Percentiles rank a stretch among this genome's conserved stretches.
phyloP scores from a whole-genome alignment of 768 basidiomycete species.

The Kwoniella sp. region DNA sequence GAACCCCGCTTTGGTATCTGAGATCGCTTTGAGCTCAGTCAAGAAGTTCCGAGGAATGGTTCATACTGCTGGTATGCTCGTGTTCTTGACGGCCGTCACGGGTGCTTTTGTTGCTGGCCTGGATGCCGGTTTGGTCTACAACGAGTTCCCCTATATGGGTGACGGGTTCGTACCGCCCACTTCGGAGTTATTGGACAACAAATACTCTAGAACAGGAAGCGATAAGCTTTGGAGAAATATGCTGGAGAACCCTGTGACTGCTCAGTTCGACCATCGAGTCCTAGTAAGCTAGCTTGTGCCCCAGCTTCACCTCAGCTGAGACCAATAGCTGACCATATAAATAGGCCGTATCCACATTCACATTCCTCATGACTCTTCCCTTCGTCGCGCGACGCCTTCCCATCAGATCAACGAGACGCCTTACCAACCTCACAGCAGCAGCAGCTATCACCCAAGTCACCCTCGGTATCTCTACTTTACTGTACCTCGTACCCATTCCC shows the following conservation, averaged over 20 bases:
- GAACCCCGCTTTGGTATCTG: conserved; percentile 4
- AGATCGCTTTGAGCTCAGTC: conserved; percentile 58
- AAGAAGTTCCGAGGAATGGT: conserved; percentile 65
- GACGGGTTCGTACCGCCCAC: conserved; percentile 77
- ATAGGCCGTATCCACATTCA: conserved; percentile 83
- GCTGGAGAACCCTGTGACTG: conserved; percentile 95
- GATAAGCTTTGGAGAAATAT: conserved; percentile 96
- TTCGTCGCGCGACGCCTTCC: conserved; percentile 62
- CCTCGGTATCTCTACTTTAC: conserved; percentile 74
- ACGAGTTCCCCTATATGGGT: conserved; percentile 97
- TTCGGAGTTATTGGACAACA: conserved; percentile 75
- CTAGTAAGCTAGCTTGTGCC: conserved; percentile 65
- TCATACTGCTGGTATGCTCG: conserved; percentile 70
- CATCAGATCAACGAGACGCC: conserved; percentile 63
- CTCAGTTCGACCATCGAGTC: conserved; percentile 93
- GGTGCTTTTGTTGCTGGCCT: conserved; percentile 98
- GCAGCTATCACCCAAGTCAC: conserved; percentile 67
- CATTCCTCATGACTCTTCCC: conserved; percentile 67
- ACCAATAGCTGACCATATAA: conserved; percentile 19
- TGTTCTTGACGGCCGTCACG: conserved; percentile 88
- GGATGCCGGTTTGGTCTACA: conserved; percentile 95
- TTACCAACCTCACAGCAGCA: conserved; percentile 64
- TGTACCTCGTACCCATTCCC: conserved; percentile 90
- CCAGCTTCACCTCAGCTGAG: not conserved
- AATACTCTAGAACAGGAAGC: conserved; percentile 69